Percentiles rank a stretch among this genome's conserved stretches.
These are phyloP conservation scores for Pseudogymnoascus sp. DNA, from an alignment of 2,329 filamentous ascomycete species.

Conservation along the genomic window DNA sequence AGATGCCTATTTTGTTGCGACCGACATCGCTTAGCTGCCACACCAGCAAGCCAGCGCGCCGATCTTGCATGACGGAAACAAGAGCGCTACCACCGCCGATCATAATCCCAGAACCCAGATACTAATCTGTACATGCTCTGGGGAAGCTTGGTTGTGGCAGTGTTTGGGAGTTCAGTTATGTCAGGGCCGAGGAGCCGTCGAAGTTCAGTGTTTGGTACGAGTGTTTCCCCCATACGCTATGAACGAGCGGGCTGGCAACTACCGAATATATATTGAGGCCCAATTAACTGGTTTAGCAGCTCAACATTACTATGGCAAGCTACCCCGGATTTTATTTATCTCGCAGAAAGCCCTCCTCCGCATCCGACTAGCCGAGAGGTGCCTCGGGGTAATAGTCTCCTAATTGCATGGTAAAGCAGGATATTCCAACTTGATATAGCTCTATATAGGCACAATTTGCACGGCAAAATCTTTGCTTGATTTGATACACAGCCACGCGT, in stretches of 20 bases:
- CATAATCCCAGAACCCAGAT: slow-evolving; percentile 1
- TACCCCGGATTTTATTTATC: slow-evolving; percentile 1
- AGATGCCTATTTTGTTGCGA: slow-evolving; percentile 7
- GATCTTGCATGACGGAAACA: slow-evolving; percentile 6
- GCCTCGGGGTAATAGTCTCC: background rate
- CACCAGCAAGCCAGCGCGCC: background rate
- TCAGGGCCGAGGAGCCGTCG: slow-evolving; percentile 5
- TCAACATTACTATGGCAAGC: background rate
- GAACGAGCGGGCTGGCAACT: background rate
- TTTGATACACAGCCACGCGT: background rate
- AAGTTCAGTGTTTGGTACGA: background rate
- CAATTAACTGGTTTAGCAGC: background rate
- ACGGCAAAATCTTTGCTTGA: background rate
- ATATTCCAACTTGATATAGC: background rate
- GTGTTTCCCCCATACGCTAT: background rate
- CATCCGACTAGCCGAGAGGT: slow-evolving; percentile 1
- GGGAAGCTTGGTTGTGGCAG: background rate
- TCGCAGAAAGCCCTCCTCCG: background rate
- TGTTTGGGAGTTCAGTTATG: background rate
- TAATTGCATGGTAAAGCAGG: background rate
- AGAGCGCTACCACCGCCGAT: slow-evolving; percentile 3
- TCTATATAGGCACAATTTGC: slow-evolving; percentile 6
- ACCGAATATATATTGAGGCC: background rate
- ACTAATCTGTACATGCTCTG: background rate
- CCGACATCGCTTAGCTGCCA: slow-evolving; percentile 1